A percentile compares a stretch with the other conserved stretches of the same genome.
Evolutionary conservation across 345 rosid genomes (phyloP).

Genomic region (Reutealis trisperma): DNA sequence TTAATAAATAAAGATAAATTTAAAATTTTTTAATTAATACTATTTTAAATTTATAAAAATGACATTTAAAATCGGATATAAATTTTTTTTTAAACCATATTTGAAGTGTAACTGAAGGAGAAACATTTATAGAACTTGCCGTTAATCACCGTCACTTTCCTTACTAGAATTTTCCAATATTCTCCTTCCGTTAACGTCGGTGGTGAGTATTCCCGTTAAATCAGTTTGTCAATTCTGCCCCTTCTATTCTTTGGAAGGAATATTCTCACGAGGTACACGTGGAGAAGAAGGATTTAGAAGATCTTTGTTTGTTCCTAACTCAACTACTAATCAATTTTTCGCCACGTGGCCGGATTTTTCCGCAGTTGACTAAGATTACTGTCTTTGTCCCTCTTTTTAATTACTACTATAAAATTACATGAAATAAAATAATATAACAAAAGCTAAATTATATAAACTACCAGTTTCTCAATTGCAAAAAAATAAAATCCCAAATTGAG

Average conservation of each 20-base stretch:
- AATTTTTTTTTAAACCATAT: too few species aligned
- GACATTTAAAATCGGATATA: too few species aligned
- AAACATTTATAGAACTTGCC: neutral
- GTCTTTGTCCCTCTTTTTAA: neutral
- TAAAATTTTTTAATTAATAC: too few species aligned
- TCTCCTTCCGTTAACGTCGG: conserved; percentile 29
- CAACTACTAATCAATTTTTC: conserved; percentile 11
- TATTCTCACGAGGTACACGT: neutral
- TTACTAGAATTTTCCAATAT: too few species aligned
- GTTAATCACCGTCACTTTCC: neutral
- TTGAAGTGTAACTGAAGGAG: too few species aligned
- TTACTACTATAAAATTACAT: neutral
- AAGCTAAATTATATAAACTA: too few species aligned
- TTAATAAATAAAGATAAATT: too few species aligned
- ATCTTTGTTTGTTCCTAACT: conserved; percentile 8
- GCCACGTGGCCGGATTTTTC: conserved; percentile 38
- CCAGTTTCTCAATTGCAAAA: too few species aligned
- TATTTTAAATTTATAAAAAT: too few species aligned
- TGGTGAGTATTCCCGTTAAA: conserved; percentile 10
- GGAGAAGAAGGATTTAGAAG: neutral
- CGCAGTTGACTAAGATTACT: conserved; percentile 27
- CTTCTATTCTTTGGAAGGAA: neutral
- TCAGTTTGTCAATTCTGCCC: neutral
- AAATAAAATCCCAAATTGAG: too few species aligned
- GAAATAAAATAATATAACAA: too few species aligned